Percentiles rank a stretch among this genome's conserved stretches.
Conservation (phyloP, 345 rosid species). For the Abelmoschus esculentus region DNA sequence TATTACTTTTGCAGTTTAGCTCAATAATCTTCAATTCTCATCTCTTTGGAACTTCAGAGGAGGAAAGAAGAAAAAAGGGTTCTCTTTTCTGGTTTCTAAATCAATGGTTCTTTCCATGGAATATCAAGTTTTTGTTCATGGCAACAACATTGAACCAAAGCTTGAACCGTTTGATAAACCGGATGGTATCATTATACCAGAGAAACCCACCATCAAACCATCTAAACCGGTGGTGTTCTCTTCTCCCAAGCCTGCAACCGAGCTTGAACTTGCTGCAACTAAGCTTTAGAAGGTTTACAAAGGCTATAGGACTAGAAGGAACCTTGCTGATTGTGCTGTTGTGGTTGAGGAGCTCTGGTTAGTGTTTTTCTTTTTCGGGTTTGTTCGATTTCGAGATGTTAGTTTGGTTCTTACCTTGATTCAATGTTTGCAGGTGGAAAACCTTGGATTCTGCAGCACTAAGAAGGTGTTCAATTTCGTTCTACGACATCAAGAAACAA, state of each 20-base stretch:
- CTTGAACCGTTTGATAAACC: no score
- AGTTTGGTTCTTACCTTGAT: slow-evolving; percentile 1
- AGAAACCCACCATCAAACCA: no score
- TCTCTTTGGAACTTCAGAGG: slow-evolving; percentile 3
- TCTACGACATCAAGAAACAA: slow-evolving; percentile 35
- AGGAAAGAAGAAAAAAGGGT: not conserved
- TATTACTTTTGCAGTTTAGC: not conserved
- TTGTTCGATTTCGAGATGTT: not conserved
- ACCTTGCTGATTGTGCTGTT: slow-evolving; percentile 69
- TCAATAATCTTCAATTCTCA: not conserved
- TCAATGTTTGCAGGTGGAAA: slow-evolving; percentile 45
- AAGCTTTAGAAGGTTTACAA: slow-evolving; percentile 40
- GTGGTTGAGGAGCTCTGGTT: slow-evolving; percentile 68
- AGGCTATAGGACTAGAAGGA: slow-evolving; percentile 43
- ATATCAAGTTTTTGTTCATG: no score
- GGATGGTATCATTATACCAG: no score
- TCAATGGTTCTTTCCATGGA: slow-evolving; percentile 35
- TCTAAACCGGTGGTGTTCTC: no score
- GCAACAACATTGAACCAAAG: no score
- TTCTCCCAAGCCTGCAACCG: slow-evolving; percentile 36
- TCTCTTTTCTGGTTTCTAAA: not conserved
- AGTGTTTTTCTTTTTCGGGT: not conserved
- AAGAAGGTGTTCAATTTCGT: slow-evolving; percentile 39
- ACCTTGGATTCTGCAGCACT: slow-evolving; percentile 54
- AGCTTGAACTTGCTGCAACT: slow-evolving; percentile 58